Conservation (phyloP, 805 yeast genomes). For the Zygoascus tannicola region DNA sequence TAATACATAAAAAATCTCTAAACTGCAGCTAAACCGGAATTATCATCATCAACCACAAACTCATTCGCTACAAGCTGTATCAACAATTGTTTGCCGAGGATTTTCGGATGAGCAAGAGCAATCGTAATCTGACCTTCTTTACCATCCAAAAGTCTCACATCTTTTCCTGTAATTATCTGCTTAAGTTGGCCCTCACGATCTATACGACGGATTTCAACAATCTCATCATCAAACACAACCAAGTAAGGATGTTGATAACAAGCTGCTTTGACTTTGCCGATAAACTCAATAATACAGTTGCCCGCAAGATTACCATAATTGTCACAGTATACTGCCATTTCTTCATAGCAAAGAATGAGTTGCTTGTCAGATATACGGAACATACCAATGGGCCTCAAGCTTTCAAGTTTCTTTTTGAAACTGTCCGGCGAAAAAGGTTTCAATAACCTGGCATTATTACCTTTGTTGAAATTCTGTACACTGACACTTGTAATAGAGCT, state of each 20-base stretch:
- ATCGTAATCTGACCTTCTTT: constrained; percentile 33
- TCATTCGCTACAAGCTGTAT: constrained; percentile 31
- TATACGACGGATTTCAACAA: constrained; percentile 60
- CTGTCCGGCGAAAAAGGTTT: constrained; percentile 24
- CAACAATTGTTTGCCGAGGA: constrained; percentile 53
- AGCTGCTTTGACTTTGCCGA: constrained; percentile 27
- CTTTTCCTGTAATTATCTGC: constrained; percentile 68
- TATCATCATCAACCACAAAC: constrained; percentile 22
- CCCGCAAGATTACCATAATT: constrained; percentile 35
- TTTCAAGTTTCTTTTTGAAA: constrained; percentile 34
- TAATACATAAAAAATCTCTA: not conserved
- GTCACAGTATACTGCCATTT: constrained; percentile 59
- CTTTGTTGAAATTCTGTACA: constrained; percentile 14
- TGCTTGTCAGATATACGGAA: constrained; percentile 46
- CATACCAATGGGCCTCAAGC: constrained; percentile 48
- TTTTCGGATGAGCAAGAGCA: constrained; percentile 55
- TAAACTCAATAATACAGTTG: constrained; percentile 35
- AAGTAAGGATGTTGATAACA: constrained; percentile 40
- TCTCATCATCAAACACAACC: constrained; percentile 51
- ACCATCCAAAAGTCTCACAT: constrained; percentile 39
- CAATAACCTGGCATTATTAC: constrained; percentile 30
- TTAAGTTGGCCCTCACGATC: constrained; percentile 34
- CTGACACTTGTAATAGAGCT: constrained; percentile 11
- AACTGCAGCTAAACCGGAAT: constrained; percentile 16
- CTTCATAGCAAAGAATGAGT: constrained; percentile 57